phyloP scores from a whole-genome alignment of 2,329 filamentous ascomycete species.

The Pyrenophora seminiperda region DNA sequence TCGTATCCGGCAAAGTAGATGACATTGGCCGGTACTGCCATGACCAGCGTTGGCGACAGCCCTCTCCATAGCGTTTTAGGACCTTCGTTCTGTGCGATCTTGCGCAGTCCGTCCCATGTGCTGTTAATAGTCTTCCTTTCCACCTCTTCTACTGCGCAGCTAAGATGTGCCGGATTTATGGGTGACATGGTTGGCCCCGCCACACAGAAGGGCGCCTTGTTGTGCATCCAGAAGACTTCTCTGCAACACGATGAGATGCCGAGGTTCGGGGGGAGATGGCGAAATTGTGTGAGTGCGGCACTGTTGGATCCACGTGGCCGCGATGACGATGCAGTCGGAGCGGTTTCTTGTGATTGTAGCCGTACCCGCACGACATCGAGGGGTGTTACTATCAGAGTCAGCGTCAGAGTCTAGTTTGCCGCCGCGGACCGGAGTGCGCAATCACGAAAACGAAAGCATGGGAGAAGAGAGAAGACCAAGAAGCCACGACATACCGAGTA shows the following conservation, averaged over 20 bases:
- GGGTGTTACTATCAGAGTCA: slow-evolving; percentile 69
- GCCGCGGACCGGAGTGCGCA: not conserved
- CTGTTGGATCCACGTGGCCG: slow-evolving; percentile 45
- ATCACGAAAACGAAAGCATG: not conserved
- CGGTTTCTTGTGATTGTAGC: slow-evolving; percentile 78
- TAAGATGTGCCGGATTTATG: slow-evolving; percentile 51
- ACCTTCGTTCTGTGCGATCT: slow-evolving; percentile 94
- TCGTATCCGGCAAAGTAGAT: slow-evolving; percentile 99
- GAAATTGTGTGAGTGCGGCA: slow-evolving; percentile 54
- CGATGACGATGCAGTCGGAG: slow-evolving; percentile 59
- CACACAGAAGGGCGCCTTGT: slow-evolving; percentile 79
- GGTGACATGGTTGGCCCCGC: slow-evolving; percentile 62
- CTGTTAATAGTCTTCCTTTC: slow-evolving; percentile 84
- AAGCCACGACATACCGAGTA: slow-evolving; percentile 57
- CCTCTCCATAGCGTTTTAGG: slow-evolving; percentile 87
- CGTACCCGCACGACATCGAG: slow-evolving; percentile 96
- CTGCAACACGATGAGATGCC: slow-evolving; percentile 94
- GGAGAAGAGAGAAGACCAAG: not conserved
- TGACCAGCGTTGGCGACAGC: slow-evolving; percentile 88
- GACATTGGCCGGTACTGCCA: slow-evolving; percentile 94
- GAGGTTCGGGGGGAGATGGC: slow-evolving; percentile 78
- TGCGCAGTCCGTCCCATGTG: slow-evolving; percentile 87
- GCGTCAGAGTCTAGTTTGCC: not conserved
- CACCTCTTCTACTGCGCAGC: slow-evolving; percentile 86
- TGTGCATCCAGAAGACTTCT: slow-evolving; percentile 95